phyloP scores from a whole-genome alignment of 2,329 filamentous ascomycete species.

The Paracamarosporium sp. region DNA sequence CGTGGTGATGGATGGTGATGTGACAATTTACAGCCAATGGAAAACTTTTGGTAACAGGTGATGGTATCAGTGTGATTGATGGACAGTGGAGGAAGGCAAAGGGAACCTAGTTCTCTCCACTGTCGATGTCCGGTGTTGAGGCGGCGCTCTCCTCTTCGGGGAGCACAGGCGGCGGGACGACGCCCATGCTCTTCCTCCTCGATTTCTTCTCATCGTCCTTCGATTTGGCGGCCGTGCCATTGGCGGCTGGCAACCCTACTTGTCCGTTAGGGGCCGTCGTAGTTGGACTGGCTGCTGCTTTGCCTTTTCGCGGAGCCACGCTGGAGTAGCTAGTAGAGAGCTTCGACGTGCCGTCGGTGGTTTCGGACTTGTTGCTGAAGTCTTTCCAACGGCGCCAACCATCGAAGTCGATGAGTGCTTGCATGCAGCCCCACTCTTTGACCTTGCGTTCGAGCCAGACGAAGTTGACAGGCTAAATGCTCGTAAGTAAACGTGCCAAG shows the following conservation, averaged over 20 bases:
- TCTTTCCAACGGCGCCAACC: conserved; percentile 98
- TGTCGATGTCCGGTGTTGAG: conserved; percentile 28
- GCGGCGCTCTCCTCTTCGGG: conserved; percentile 35
- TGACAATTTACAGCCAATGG: conserved; percentile 4
- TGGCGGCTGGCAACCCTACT: conserved; percentile 22
- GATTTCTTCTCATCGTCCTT: conserved; percentile 39
- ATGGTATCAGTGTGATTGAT: not conserved
- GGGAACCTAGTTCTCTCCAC: conserved; percentile 5
- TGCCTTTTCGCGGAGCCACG: conserved; percentile 34
- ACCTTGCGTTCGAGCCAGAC: conserved; percentile 97
- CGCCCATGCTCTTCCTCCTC: conserved; percentile 40
- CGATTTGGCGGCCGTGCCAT: conserved; percentile 28
- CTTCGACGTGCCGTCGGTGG: conserved; percentile 44
- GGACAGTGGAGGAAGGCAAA: not conserved
- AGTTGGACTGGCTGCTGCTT: conserved; percentile 19
- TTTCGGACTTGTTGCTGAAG: conserved; percentile 57
- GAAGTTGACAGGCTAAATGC: conserved; percentile 85
- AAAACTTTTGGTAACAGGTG: not conserved
- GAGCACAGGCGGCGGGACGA: conserved; percentile 30
- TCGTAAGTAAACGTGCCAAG: conserved; percentile 23
- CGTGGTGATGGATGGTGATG: not conserved
- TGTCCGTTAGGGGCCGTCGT: conserved; percentile 18
- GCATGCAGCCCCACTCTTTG: conserved; percentile 99
- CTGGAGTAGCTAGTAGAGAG: conserved; percentile 40
- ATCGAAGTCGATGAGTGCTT: conserved; percentile 97